Evolutionary conservation across 2,329 filamentous ascomycete genomes (phyloP).

Genomic region (Fusarium begoniae): DNA sequence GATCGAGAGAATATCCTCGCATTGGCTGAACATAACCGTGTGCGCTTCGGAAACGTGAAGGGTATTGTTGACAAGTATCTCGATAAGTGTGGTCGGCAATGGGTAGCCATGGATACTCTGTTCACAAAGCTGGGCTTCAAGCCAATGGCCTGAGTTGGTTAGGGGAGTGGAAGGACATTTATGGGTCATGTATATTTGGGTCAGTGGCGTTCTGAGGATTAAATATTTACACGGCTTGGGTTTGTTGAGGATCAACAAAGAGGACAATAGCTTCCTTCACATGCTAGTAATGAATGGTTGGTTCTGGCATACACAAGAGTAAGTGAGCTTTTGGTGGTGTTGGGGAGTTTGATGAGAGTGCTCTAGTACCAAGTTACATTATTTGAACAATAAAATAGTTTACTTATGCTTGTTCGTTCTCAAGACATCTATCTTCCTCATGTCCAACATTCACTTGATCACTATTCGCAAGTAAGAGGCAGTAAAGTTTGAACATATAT

Average conservation of each 20-base stretch:
- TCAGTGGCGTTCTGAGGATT: conserved; percentile 24
- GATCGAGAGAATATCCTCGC: conserved; percentile 73
- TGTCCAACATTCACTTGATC: not conserved
- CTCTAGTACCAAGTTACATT: not conserved
- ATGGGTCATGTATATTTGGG: not conserved
- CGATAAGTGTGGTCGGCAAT: conserved; percentile 88
- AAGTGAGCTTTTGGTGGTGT: conserved; percentile 8
- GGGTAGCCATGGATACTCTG: conserved; percentile 91
- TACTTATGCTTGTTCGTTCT: not conserved
- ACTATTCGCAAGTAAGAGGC: not conserved
- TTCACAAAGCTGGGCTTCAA: conserved; percentile 75
- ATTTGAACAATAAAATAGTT: not conserved
- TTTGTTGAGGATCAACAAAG: conserved; percentile 1
- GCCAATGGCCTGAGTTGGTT: conserved; percentile 37
- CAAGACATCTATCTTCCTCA: not conserved
- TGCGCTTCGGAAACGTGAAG: conserved; percentile 79
- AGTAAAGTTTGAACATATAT: conserved; percentile 34
- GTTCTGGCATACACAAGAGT: not conserved
- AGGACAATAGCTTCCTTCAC: not conserved
- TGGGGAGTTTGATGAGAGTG: not conserved
- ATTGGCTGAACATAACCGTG: conserved; percentile 83
- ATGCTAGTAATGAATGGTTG: not conserved
- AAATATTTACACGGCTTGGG: not conserved
- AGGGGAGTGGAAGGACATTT: not conserved
- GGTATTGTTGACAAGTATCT: conserved; percentile 83